Evolutionary conservation across 129 eudicot species (phyloP).

Genomic region (Flaveria linearis): DNA sequence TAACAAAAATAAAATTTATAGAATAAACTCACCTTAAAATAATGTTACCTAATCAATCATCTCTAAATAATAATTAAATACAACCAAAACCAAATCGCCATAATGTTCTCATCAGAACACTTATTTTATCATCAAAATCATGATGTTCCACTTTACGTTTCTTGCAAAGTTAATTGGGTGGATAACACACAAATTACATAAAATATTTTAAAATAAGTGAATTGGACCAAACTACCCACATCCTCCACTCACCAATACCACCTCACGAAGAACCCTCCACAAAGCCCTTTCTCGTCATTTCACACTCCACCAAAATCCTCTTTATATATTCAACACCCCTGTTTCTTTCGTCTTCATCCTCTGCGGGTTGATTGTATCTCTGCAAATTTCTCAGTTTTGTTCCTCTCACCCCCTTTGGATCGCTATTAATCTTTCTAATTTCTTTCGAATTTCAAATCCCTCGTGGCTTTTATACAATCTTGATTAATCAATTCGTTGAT

Average conservation of each 20-base stretch:
- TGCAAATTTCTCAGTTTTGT: slow-evolving; percentile 9
- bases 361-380: slow-evolving; percentile 41
- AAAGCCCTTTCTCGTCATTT: slow-evolving; percentile 56
- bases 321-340: slow-evolving; percentile 28
- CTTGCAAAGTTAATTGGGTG: not conserved
- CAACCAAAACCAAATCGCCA: not conserved
- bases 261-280: not conserved
- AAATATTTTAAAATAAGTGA: not conserved
- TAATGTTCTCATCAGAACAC: not conserved
- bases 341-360: slow-evolving; percentile 48
- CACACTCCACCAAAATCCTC: slow-evolving; percentile 24
- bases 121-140: not conserved
- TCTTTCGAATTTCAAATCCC: not conserved
- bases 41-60: not conserved
- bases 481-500: not conserved
- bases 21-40: too few relatives aligned
- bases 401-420: slow-evolving; percentile 36
- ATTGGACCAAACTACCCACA: slow-evolving; percentile 28
- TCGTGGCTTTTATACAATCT: not conserved
- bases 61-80: not conserved
- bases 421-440: not conserved
- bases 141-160: not conserved
- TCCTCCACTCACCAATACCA: slow-evolving; percentile 34
- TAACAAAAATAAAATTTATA: too few relatives aligned
- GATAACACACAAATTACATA: not conserved